phyloP scores from a whole-genome alignment of 148 eudicot genomes.

The Rhododendron mucronatum region DNA sequence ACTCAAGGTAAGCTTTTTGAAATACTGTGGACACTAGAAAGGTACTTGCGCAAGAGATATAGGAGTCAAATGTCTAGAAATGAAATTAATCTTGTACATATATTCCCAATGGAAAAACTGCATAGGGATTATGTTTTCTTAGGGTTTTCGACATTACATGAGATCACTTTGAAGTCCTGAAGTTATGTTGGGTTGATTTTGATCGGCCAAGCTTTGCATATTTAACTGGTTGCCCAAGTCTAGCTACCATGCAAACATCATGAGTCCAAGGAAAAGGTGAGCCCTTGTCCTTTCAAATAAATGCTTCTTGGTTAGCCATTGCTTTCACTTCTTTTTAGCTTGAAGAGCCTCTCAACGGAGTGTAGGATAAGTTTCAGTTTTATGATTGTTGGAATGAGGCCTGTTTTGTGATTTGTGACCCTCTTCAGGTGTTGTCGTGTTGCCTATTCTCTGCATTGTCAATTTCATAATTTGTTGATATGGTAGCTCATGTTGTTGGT shows the following conservation, averaged over 20 bases:
- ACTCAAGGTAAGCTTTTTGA: neutral
- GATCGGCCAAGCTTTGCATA: neutral
- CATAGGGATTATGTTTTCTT: neutral
- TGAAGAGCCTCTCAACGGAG: neutral
- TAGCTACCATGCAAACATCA: neutral
- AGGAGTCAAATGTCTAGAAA: neutral
- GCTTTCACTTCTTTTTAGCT: conserved; percentile 5
- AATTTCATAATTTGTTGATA: neutral
- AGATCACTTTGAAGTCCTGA: neutral
- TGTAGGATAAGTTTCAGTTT: neutral
- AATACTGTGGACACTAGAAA: neutral
- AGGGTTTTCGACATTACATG: neutral
- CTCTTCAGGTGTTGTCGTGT: neutral
- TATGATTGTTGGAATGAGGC: neutral
- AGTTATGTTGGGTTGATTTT: neutral
- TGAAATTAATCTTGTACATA: neutral
- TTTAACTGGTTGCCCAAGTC: neutral
- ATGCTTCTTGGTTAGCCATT: neutral
- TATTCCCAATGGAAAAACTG: neutral
- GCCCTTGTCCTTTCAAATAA: neutral
- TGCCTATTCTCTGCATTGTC: conserved; percentile 1
- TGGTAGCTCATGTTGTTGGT: neutral
- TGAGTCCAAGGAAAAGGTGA: neutral
- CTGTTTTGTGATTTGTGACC: neutral
- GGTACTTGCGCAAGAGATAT: neutral